Evolutionary conservation across 2,329 filamentous ascomycete species (phyloP).

Genomic region (Alternaria sp.): DNA sequence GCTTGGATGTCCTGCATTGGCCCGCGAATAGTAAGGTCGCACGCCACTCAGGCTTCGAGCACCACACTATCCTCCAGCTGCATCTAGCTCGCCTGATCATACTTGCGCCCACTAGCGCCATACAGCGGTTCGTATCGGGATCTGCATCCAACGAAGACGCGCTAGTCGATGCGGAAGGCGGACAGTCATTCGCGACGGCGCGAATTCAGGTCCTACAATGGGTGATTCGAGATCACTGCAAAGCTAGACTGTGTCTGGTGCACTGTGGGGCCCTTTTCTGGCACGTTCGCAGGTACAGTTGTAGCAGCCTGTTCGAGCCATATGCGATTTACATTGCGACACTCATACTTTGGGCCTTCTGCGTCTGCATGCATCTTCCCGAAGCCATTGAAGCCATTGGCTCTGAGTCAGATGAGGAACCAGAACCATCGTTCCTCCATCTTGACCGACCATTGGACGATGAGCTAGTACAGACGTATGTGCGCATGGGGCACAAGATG

Average conservation of each 20-base stretch:
- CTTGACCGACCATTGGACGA: constrained; percentile 65
- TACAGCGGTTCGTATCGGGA: constrained; percentile 52
- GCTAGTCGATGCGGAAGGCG: neutral
- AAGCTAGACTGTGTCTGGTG: constrained; percentile 63
- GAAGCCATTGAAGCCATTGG: constrained; percentile 14
- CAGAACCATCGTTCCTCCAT: constrained; percentile 56
- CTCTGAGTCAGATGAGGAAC: constrained; percentile 6
- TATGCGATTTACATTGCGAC: constrained; percentile 55
- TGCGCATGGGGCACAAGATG: constrained; percentile 59
- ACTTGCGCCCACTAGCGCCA: constrained; percentile 57
- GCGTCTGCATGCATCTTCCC: constrained; percentile 27
- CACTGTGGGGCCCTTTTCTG: constrained; percentile 61
- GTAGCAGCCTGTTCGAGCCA: constrained; percentile 58
- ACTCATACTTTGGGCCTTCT: constrained; percentile 57
- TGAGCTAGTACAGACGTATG: constrained; percentile 58
- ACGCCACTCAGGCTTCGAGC: constrained; percentile 58
- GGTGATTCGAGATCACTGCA: constrained; percentile 60
- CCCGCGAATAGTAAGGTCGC: constrained; percentile 61
- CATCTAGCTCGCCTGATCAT: constrained; percentile 62
- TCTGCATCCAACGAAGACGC: constrained; percentile 7
- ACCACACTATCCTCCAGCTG: constrained; percentile 62
- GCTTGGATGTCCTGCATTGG: constrained; percentile 65
- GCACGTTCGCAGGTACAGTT: constrained; percentile 58
- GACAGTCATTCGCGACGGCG: neutral
- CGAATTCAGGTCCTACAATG: constrained; percentile 53